Base-by-base conservation (phyloP, 768 basidiomycete species). In the Collybia sordida region DNA sequence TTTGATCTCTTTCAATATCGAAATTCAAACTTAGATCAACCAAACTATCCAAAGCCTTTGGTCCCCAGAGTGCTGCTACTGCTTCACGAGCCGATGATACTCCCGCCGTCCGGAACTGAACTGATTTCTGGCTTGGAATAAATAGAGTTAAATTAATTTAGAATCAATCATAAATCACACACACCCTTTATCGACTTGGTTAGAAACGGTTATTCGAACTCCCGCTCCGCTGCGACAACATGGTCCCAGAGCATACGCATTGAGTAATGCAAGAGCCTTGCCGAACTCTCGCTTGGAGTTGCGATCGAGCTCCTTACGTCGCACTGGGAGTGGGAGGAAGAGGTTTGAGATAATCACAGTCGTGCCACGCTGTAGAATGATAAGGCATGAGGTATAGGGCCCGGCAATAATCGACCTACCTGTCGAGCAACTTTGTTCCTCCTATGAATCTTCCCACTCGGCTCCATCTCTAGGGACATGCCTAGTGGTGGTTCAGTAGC, bases 211-310 rank as follows among this genome's bases (percentile, higher is more conserved):
- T 8, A 98, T 64, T 27, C 93, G 77, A 14, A 95, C 83, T 0
- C 86, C 88, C 3, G 66, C 82, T 0, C 86, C 80, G 3, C 87
- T 12, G 15, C 45, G 73, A 1, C 88, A 86, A 62, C 90, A 93
- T 0, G 91, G 92, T 0, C 91, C 86, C 3, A 99, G 73, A 0
- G 94, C 95, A 66, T 98, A 99, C 0, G 90, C 93, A 40, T 86
- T 83, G 36, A 98, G 67, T 14, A 97, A 71, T 5, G 79, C 72
- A n/a, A 98, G 63, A 1, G 90, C 88, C 60, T 97, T 97, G 3
- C 75, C 82, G 59, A 89, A 95, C 58, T 98, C 96, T 36, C 93
- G 82, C 64, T 96, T 98, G 1, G 78, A 74, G 57, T 96, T 94
- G 47, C 91, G 74, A 61, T 93, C 86, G 25, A 98, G 79, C 58